Conservation (phyloP, 306 rosid genomes). For the Citrullus mucosospermus region DNA sequence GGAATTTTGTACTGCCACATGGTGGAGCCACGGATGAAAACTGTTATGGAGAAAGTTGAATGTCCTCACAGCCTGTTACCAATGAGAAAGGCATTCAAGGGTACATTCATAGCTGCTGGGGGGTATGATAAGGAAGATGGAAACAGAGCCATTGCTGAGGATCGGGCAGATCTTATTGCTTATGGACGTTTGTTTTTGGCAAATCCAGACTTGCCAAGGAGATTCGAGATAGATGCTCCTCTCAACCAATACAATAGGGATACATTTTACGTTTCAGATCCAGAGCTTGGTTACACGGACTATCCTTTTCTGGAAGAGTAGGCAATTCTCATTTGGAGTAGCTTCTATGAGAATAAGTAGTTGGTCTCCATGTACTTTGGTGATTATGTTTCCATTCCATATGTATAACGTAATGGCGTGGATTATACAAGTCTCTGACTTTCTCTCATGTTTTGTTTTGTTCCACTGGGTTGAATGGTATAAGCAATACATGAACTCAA, state of each 20-base stretch:
- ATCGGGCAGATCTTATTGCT: constrained; percentile 13
- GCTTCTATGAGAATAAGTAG: not conserved
- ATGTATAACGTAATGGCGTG: too few relatives aligned
- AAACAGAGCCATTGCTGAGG: constrained; percentile 10
- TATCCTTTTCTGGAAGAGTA: constrained; percentile 12
- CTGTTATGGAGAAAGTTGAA: constrained; percentile 6
- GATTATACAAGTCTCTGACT: too few relatives aligned
- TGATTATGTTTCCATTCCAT: too few relatives aligned
- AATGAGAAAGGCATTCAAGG: constrained; percentile 24
- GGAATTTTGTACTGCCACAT: constrained; percentile 43
- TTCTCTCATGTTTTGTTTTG: too few relatives aligned
- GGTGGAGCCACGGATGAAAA: constrained; percentile 57
- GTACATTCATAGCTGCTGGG: constrained; percentile 20
- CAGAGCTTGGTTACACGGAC: constrained; percentile 19
- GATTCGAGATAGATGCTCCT: constrained; percentile 13
- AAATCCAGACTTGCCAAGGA: constrained; percentile 19
- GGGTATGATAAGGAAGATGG: constrained; percentile 18
- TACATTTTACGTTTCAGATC: constrained; percentile 8
- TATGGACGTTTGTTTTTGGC: constrained; percentile 24
- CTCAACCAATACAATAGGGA: constrained; percentile 14
- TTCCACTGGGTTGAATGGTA: too few relatives aligned
- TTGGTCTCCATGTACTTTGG: too few relatives aligned
- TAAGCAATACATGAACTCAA: too few relatives aligned
- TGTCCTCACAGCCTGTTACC: constrained; percentile 20
- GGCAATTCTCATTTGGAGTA: not conserved